Percentiles rank a stretch among this genome's conserved stretches.
phyloP scores from a whole-genome alignment of 1,139 yeast genomes.

The Geotrichum restrictum region DNA sequence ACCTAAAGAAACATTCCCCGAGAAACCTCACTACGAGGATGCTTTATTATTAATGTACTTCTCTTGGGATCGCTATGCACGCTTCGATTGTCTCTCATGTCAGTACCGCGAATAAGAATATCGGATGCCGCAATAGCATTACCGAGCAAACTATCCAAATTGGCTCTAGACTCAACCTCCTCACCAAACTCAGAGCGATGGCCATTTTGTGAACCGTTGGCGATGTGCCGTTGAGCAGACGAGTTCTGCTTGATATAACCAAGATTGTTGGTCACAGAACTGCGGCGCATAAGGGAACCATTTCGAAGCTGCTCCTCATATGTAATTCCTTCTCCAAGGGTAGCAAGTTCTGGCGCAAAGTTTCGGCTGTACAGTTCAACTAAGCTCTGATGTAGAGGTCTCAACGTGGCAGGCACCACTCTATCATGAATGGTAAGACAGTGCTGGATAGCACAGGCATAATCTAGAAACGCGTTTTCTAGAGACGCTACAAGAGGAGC shows the following conservation, averaged over 20 bases:
- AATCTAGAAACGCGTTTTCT: slow-evolving; percentile 62
- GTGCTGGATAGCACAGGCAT: slow-evolving; percentile 60
- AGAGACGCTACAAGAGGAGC: slow-evolving; percentile 48
- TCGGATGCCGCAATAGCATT: slow-evolving; percentile 25
- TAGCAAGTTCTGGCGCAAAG: slow-evolving; percentile 60
- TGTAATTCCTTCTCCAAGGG: slow-evolving; percentile 34
- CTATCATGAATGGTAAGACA: slow-evolving; percentile 68
- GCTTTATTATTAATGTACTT: slow-evolving; percentile 13
- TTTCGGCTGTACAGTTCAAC: slow-evolving; percentile 62
- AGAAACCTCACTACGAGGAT: slow-evolving; percentile 9
- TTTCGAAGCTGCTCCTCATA: slow-evolving; percentile 20
- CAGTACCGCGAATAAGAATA: slow-evolving; percentile 20
- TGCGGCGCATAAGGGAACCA: slow-evolving; percentile 17
- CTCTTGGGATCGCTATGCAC: slow-evolving; percentile 12
- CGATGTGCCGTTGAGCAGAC: not conserved
- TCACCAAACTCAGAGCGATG: slow-evolving; percentile 8
- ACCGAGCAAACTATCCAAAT: slow-evolving; percentile 21
- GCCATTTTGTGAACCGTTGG: not conserved
- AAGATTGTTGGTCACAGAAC: slow-evolving; percentile 12
- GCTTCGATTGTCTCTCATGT: slow-evolving; percentile 13
- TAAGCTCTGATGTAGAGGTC: slow-evolving; percentile 62
- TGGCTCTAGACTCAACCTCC: slow-evolving; percentile 16
- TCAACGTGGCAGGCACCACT: slow-evolving; percentile 54
- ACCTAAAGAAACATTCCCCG: slow-evolving; percentile 18
- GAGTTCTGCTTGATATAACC: slow-evolving; percentile 3